Base-by-base conservation (phyloP, 441 rosid species). In the Brassica hybrid region DNA sequence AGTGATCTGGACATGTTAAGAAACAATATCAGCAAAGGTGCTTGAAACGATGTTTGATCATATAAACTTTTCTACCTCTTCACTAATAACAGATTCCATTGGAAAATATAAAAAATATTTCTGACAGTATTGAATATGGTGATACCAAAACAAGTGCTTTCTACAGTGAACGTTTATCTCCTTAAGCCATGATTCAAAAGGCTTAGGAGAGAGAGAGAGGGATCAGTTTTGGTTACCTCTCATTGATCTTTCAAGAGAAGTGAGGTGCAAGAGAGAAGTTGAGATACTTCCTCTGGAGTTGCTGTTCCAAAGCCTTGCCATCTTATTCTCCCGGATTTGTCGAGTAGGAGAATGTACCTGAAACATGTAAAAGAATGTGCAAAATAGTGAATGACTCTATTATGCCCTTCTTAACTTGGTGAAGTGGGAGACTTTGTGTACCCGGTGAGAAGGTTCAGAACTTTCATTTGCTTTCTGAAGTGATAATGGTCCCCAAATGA, bases 371-470 rank as follows among this genome's bases (percentile, higher is more conserved):
- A 56, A 77, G 66, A 43, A 17, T 76, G 41, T 61, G 60, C 71
- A 63, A 63, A 60, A 67, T 7, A 27, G 25, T 21, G 45, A 5
- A 1, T 48, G 17, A 11, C 14, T 63, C 34, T 27, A 21, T 19
- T 60, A 38, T 64, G 19, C 56, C 10, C 10, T 19, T 63, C 62
- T 63, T n/a, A 48, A 48, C 8, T n/a, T 32, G 45, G 71, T 64
- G 7, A 50, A 50, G 63, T 7, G 57, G 43, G 43, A 74, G 76
- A 64, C 62, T 45, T 71, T 82, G 5, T 23, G 14, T 92, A 94
- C 98, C 98, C 99, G 8, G 99, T 86, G 65, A 93, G 93, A 83
- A 93, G 96, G 86, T 93, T 94, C 79, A 90, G 78, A 78, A 94
- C 87, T 77, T 86, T 90, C 23, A 91, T 89, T 69, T 89, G 90